A percentile compares a stretch with the other conserved stretches of the same genome.
Evolutionary conservation across 305 asterid genomes (phyloP).

Genomic region (Fraxinus latifolia): DNA sequence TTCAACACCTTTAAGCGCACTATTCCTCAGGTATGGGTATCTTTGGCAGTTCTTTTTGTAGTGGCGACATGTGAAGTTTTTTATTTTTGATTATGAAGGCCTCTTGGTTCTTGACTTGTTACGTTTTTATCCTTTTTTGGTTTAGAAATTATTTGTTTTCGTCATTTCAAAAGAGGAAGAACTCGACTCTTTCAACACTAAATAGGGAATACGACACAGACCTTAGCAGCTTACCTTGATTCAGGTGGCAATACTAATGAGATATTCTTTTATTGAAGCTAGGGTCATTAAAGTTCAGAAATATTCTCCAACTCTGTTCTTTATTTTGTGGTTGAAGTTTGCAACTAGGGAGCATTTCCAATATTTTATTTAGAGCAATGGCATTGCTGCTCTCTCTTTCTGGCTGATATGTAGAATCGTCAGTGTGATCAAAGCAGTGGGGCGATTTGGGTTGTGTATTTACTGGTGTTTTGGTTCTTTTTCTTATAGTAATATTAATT

Average conservation of each 20-base stretch:
- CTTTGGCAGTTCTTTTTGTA: neutral
- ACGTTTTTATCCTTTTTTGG: neutral
- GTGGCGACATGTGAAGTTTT: neutral
- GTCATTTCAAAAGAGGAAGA: neutral
- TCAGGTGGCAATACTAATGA: neutral
- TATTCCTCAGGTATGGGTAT: conserved; percentile 47
- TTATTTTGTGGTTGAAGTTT: neutral
- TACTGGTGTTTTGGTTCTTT: neutral
- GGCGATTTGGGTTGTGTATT: neutral
- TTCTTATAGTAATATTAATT: neutral
- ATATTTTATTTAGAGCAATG: neutral
- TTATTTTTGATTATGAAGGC: neutral
- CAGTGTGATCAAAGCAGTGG: neutral
- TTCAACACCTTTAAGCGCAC: conserved; percentile 54
- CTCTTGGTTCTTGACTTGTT: neutral
- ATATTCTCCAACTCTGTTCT: neutral
- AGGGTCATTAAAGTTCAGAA: neutral
- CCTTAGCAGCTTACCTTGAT: neutral
- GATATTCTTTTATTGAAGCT: neutral
- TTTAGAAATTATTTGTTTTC: neutral
- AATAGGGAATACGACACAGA: neutral
- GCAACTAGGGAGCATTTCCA: neutral
- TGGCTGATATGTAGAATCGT: neutral
- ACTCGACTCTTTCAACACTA: neutral
- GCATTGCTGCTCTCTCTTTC: neutral